Evolutionary conservation across 805 yeast species (phyloP).

Genomic region (Saccharomyces mikatae): DNA sequence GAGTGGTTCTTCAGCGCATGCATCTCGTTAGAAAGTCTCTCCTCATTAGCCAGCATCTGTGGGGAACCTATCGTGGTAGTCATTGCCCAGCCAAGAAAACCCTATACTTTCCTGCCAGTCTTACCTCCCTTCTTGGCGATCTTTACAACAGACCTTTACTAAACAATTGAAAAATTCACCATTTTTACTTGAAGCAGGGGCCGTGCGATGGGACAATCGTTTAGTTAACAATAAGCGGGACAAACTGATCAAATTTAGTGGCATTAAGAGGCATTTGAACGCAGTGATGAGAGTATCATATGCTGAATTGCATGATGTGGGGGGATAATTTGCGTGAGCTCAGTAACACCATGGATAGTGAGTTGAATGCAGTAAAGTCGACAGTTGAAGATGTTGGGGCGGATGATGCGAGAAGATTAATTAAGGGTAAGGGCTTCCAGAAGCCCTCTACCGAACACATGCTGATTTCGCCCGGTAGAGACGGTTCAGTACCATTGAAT

Average conservation of each 20-base stretch:
- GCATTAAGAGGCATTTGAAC: neutral
- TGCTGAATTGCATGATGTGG: neutral
- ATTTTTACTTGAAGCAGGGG: neutral
- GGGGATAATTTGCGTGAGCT: neutral
- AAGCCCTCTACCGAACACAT: neutral
- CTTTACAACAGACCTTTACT: neutral
- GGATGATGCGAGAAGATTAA: neutral
- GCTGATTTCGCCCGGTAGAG: neutral
- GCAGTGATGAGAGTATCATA: neutral
- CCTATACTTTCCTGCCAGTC: neutral
- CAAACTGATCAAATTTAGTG: neutral
- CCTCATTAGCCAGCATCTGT: constrained; percentile 8
- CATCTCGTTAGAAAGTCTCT: constrained; percentile 1
- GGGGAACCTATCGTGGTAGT: constrained; percentile 14
- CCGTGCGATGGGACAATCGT: neutral
- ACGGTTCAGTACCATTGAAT: constrained; percentile 8
- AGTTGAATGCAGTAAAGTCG: neutral
- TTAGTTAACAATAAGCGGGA: neutral
- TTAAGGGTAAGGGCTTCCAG: neutral
- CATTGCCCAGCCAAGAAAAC: constrained; percentile 6
- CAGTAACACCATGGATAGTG: neutral
- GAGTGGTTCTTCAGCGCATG: neutral
- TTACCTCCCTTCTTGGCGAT: neutral
- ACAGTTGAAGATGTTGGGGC: neutral
- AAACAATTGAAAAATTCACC: neutral